Percentiles rank a stretch among this genome's conserved stretches.
These are phyloP conservation scores for Climacium dendroides DNA, from an alignment of 225 moss, liverwort and hornwort species.

Conservation along the genomic window DNA sequence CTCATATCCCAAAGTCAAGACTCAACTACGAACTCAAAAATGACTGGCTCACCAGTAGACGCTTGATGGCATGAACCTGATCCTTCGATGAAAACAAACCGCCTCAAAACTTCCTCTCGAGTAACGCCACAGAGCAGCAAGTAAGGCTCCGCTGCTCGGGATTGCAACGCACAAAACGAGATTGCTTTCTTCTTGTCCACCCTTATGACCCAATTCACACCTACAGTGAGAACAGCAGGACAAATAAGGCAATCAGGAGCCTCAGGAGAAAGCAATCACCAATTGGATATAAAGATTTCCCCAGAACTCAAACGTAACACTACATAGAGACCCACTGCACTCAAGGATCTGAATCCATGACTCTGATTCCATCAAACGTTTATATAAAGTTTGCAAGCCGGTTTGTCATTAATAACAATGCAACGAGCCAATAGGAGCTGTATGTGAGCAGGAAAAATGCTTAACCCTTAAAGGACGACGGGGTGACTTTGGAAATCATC, in stretches of 20 bases:
- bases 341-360: neutral
- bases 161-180: slow-evolving; percentile 49
- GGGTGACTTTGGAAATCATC: too few species aligned
- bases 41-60: slow-evolving; percentile 25
- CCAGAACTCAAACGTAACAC: neutral
- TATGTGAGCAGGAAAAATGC: neutral
- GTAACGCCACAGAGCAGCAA: slow-evolving; percentile 18
- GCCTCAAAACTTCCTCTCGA: slow-evolving; percentile 33
- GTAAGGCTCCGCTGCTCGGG: slow-evolving; percentile 49
- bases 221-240: neutral
- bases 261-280: neutral
- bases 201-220: slow-evolving; percentile 35
- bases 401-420: neutral
- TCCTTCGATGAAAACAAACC: slow-evolving; percentile 46
- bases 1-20: neutral
- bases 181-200: slow-evolving; percentile 36
- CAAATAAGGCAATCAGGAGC: neutral
- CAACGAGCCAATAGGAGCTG: neutral
- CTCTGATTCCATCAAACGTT: neutral
- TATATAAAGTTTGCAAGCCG: neutral
- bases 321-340: neutral
- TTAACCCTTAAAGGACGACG: too few species aligned
- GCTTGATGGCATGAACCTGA: slow-evolving; percentile 21
- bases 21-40: neutral
- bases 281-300: neutral